Percentiles rank a stretch among this genome's conserved stretches.
These are phyloP conservation scores for Perilla frutescens DNA, from an alignment of 257 asterid genomes.

Conservation along the genomic window DNA sequence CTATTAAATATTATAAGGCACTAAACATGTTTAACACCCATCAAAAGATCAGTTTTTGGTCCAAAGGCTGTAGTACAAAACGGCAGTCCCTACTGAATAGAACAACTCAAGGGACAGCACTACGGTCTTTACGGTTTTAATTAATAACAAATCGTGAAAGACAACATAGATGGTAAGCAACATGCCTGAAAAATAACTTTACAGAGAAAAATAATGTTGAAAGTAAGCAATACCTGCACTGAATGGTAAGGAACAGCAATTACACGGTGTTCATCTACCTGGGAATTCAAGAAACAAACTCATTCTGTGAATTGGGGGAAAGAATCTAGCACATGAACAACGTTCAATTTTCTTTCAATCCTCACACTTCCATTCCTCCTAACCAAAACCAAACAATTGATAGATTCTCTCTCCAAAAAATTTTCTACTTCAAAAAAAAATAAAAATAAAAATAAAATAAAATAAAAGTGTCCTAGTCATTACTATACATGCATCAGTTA, in stretches of 20 bases:
- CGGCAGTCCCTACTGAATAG: too few relatives aligned
- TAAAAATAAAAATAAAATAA: too few relatives aligned
- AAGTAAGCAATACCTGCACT: slow-evolving; percentile 72
- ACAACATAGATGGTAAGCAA: neutral
- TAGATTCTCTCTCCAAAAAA: neutral
- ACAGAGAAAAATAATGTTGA: neutral
- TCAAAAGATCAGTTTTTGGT: too few relatives aligned
- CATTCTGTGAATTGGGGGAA: slow-evolving; percentile 25
- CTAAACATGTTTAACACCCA: too few relatives aligned
- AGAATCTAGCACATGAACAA: neutral
- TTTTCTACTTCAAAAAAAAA: neutral
- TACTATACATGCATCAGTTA: slow-evolving; percentile 11
- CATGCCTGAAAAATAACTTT: slow-evolving; percentile 9
- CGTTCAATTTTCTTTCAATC: neutral
- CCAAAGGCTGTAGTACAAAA: too few relatives aligned
- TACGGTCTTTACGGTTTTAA: neutral
- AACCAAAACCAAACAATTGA: neutral
- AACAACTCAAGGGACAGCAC: too few relatives aligned
- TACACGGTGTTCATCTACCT: slow-evolving; percentile 94
- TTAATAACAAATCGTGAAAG: neutral
- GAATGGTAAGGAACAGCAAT: slow-evolving; percentile 82
- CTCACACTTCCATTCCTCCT: neutral
- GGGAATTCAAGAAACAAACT: slow-evolving; percentile 44
- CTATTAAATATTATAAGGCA: too few relatives aligned
- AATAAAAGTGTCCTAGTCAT: slow-evolving; percentile 5